Evolutionary conservation across 306 rosid species (phyloP).

Genomic region (Spatholobus suberectus): DNA sequence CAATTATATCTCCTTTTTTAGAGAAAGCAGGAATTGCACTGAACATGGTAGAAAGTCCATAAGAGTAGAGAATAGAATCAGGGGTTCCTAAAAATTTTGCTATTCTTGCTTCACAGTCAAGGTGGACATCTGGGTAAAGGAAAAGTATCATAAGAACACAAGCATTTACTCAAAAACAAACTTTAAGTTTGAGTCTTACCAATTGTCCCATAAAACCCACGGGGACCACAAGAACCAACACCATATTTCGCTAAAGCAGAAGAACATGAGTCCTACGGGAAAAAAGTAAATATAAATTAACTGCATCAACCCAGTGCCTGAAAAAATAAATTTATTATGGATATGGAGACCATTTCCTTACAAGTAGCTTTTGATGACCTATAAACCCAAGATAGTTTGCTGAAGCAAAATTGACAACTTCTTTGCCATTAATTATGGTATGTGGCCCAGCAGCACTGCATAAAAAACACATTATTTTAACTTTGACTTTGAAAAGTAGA

Average conservation of each 20-base stretch:
- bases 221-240: conserved; percentile 99
- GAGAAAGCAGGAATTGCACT: conserved; percentile 99
- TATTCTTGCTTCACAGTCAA: conserved; percentile 98
- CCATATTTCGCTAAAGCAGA: conserved; percentile 96
- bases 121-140: conserved; percentile 82
- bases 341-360: conserved; percentile 52
- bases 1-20: conserved; percentile 90
- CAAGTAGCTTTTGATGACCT: conserved; percentile 86
- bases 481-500: conserved; percentile 9
- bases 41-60: conserved; percentile 97
- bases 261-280: conserved; percentile 83
- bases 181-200: conserved; percentile 61
- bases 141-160: conserved; percentile 32
- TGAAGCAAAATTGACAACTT: conserved; percentile 93
- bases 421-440: conserved; percentile 76
- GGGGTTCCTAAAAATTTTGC: conserved; percentile 98
- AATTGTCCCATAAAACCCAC: conserved; percentile 96
- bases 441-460: conserved; percentile 99
- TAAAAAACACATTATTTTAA: conserved; percentile 16
- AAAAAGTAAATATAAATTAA: conserved; percentile 41
- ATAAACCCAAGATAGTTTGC: conserved; percentile 97
- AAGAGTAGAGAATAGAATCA: conserved; percentile 95
- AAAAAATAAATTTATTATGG: conserved; percentile 4
- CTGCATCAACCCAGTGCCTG: conserved; percentile 7
- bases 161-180: conserved; percentile 25